Evolutionary conservation across 2,329 filamentous ascomycete species (phyloP), one percentile per base, ranked within the genome.

Genomic region (Sordariomycetes sp.): DNA sequence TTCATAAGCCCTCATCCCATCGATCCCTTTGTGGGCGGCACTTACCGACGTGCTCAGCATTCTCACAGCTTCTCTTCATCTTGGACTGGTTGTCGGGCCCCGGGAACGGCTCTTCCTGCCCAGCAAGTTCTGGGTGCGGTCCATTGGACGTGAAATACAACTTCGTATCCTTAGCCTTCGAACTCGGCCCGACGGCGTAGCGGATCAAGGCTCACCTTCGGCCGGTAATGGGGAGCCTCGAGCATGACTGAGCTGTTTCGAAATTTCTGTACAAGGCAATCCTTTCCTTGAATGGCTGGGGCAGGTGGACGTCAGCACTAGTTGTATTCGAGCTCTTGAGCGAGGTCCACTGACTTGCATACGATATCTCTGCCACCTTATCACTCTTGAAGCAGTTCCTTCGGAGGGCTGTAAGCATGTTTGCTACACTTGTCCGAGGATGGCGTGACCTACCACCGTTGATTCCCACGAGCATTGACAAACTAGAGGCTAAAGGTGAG

Each of bases 181-280:
- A 37, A 28, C 18, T 43, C 3, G 14, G 12, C 25, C 22, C 11
- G 20, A 24, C 12, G 22, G n/a, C 18, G 18, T 11, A 24, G 22
- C 24, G 14, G 16, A 12, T 4, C 2, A 22, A 11, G 6, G 60
- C 68, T 64, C 70, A 91, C 88, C 79, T 95, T 95, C 0, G 94
- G 94, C 1, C 90, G 86, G 66, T 90, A 96, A 57, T 87, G 85
- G 0, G 83, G 78, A 12, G 85, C 82, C 72, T 97, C 92, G 1
- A 93, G 78, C 90, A 97, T 97, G 34, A 99, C 91, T 0, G 90
- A 93, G 46, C 90, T 96, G 74, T 99, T 99, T 40, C 94, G 86
- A 68, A 99, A 99, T 69, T 97, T 97, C 70, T 95, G 89, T 7
- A 97, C 83, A 0, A 97, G 79, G 62, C 90, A 93, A 67, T 96